Conservation (phyloP, 768 basidiomycete species). For the Suillus sp. region DNA sequence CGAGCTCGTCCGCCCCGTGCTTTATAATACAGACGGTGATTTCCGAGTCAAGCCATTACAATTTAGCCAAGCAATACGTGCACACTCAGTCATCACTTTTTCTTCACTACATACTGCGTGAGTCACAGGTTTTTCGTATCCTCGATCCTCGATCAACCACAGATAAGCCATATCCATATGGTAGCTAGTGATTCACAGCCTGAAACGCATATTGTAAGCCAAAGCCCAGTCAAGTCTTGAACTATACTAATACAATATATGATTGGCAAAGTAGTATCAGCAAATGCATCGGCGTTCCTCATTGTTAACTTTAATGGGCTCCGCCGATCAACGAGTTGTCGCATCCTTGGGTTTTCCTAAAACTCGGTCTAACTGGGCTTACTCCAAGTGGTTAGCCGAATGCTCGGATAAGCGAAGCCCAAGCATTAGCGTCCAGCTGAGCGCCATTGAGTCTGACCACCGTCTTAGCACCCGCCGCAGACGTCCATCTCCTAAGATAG, state of each 20-base stretch:
- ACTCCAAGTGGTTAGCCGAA: neutral
- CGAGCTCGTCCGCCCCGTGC: no score
- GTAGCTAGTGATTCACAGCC: neutral
- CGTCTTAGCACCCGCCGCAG: neutral
- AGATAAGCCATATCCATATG: neutral
- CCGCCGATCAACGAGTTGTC: neutral
- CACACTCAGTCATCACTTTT: no score
- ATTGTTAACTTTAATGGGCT: neutral
- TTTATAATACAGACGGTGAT: no score
- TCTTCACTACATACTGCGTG: neutral
- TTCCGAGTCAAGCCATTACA: no score
- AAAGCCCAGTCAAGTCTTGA: neutral
- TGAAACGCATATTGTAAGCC: neutral
- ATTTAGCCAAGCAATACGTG: no score
- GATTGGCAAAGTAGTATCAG: neutral
- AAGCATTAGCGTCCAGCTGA: no score
- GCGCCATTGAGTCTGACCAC: no score
- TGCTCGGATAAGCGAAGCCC: no score
- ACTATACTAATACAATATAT: neutral
- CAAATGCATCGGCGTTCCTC: no score
- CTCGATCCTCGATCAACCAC: neutral
- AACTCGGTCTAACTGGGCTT: neutral
- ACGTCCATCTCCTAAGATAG: neutral
- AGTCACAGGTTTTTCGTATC: neutral
- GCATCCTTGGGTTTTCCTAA: neutral